Evolutionary conservation across 2,329 filamentous ascomycete species (phyloP), one percentile per base, ranked within the genome.

Genomic region (Davidsoniella virescens): DNA sequence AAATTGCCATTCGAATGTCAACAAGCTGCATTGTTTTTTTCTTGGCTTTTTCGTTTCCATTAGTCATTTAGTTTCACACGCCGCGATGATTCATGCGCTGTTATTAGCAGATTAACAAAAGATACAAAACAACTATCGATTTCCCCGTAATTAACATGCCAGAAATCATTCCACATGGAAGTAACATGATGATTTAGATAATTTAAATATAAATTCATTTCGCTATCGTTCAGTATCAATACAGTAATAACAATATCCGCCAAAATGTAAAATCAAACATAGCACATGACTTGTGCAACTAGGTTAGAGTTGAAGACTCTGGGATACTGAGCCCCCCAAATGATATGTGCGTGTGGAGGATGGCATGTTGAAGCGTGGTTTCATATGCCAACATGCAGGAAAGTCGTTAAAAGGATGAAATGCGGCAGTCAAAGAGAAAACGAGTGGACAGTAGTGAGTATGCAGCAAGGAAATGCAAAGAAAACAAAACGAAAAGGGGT

Each of bases 211-310:
- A 12, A 29, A 9, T 29, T 12, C 10, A 36, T 16, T 14, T 38
- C 16, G 37, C 25, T 18, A 46, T 46, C 12, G 6, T 12, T 18
- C 7, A 5, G 9, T 26, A 41, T 29, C 26, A 12, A 38, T 16
- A 17, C 25, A 29, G 17, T 33, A 23, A 23, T 36, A 20, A 20
- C 25, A 47, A 44, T 33, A 41, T 42, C 33, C 41, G 18, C 26
- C 42, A 41, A 44, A 38, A 6, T 16, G 6, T 26, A 44, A 44
- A 41, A 46, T 20, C 8, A 44, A 23, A 51, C 37, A 46, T 54
- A 40, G 26, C 46, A 48, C 18, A 41, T 42, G 26, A n/a, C 20
- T 17, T 42, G 16, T 20, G 9, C 26, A 41, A 25, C 6, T 18
- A 8, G 36, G 17, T 26, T 6, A 14, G 25, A 41, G 25, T 40